Percentiles rank a stretch among this genome's conserved stretches.
Conservation (phyloP, 805 yeast genomes). For the Komagataella kurtzmanii region DNA sequence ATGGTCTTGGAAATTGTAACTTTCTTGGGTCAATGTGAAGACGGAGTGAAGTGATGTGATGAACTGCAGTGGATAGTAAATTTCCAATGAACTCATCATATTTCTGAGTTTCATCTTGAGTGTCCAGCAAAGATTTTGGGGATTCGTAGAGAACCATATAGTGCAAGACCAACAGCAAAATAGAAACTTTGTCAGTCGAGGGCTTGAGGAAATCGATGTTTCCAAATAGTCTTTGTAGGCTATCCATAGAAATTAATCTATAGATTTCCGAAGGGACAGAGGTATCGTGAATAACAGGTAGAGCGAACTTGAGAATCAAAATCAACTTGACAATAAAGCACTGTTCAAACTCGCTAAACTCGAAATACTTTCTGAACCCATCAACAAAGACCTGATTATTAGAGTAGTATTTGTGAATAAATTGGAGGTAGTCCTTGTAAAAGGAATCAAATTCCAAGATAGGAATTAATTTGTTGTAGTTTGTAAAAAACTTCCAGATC, state of each 20-base stretch:
- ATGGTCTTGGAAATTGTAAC: not conserved
- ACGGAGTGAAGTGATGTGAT: constrained; percentile 30
- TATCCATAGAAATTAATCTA: constrained; percentile 18
- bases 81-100: constrained; percentile 32
- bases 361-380: constrained; percentile 21
- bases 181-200: constrained; percentile 33
- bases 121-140: constrained; percentile 8
- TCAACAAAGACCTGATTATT: constrained; percentile 28
- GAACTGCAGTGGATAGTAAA: constrained; percentile 21
- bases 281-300: constrained; percentile 11
- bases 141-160: constrained; percentile 27
- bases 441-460: constrained; percentile 39
- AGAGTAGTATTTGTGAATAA: constrained; percentile 24
- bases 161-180: constrained; percentile 32
- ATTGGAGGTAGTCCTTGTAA: constrained; percentile 37
- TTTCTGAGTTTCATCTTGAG: constrained; percentile 19
- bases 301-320: constrained; percentile 36
- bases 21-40: constrained; percentile 14
- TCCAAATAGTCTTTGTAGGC: constrained; percentile 30
- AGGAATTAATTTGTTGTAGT: constrained; percentile 40
- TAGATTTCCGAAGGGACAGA: constrained; percentile 23
- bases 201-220: constrained; percentile 34
- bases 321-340: constrained; percentile 35
- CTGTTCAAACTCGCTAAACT: constrained; percentile 17
- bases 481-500: constrained; percentile 33